phyloP scores from a whole-genome alignment of 331 rosid species.

The Malus hybrid region DNA sequence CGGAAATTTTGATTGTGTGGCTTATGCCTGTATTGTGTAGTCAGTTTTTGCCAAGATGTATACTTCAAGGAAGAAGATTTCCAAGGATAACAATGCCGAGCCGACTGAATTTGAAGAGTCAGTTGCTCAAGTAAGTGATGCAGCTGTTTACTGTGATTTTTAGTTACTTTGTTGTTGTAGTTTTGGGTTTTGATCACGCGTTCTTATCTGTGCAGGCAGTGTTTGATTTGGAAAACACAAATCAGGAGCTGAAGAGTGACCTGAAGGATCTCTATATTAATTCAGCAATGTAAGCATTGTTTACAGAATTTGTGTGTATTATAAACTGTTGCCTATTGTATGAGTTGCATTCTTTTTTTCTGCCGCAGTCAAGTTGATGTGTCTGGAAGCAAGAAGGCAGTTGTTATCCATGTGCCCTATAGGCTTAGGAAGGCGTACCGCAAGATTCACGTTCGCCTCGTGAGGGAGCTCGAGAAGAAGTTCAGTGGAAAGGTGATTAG shows the following conservation, averaged over 20 bases:
- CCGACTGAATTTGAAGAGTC: slow-evolving; percentile 71
- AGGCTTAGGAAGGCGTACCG: slow-evolving; percentile 76
- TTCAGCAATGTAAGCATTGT: slow-evolving; percentile 62
- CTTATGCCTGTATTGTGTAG: neutral
- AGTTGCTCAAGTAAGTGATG: slow-evolving; percentile 55
- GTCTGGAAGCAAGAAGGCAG: slow-evolving; percentile 75
- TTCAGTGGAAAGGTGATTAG: slow-evolving; percentile 75
- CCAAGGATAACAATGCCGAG: slow-evolving; percentile 65
- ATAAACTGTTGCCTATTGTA: neutral
- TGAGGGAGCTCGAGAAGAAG: slow-evolving; percentile 93
- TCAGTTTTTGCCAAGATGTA: slow-evolving; percentile 45
- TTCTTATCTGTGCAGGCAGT: slow-evolving; percentile 48
- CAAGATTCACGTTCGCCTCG: slow-evolving; percentile 82
- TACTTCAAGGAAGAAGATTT: slow-evolving; percentile 72
- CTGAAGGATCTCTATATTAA: slow-evolving; percentile 84
- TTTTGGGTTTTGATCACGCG: neutral
- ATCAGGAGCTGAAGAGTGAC: slow-evolving; percentile 80
- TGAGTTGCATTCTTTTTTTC: neutral
- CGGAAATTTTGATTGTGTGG: neutral
- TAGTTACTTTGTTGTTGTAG: neutral
- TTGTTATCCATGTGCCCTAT: slow-evolving; percentile 71
- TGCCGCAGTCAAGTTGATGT: slow-evolving; percentile 70
- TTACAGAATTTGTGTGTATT: neutral
- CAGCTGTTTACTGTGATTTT: neutral
- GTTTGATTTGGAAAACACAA: slow-evolving; percentile 81